A percentile compares a stretch with the other conserved stretches of the same genome.
Evolutionary conservation across 768 basidiomycete genomes (phyloP).

Genomic region (Tricholoma sp.): DNA sequence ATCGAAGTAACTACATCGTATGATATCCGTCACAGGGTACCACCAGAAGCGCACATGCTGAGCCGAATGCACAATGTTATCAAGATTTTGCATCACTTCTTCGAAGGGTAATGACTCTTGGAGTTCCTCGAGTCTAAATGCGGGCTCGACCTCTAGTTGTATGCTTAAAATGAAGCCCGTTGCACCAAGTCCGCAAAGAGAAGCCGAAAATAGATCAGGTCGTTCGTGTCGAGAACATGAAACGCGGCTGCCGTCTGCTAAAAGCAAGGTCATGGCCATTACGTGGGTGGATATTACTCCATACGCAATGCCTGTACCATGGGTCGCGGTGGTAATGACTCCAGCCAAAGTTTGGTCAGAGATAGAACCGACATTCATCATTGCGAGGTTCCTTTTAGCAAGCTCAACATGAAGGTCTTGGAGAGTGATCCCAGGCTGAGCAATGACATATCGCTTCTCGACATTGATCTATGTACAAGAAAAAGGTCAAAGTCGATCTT

Average conservation of each 20-base stretch:
- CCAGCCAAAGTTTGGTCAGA: slow-evolving; percentile 95
- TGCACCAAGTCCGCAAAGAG: slow-evolving; percentile 85
- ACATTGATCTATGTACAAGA: slow-evolving; percentile 62
- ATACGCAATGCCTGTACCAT: slow-evolving; percentile 82
- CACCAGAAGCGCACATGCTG: slow-evolving; percentile 96
- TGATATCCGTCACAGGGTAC: slow-evolving; percentile 75
- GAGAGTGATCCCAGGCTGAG: slow-evolving; percentile 77
- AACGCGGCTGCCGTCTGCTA: slow-evolving; percentile 70
- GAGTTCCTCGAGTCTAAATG: slow-evolving; percentile 75
- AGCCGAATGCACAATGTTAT: slow-evolving; percentile 52
- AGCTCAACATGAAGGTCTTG: slow-evolving; percentile 68
- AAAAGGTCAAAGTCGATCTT: slow-evolving; percentile 9
- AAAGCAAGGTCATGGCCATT: slow-evolving; percentile 65
- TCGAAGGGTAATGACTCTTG: slow-evolving; percentile 62
- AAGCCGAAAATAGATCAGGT: slow-evolving; percentile 80
- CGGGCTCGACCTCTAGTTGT: slow-evolving; percentile 72
- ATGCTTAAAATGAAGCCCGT: slow-evolving; percentile 86
- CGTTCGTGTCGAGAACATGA: slow-evolving; percentile 59
- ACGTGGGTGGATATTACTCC: slow-evolving; percentile 82
- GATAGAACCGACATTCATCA: slow-evolving; percentile 93
- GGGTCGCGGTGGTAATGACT: slow-evolving; percentile 89
- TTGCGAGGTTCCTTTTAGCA: slow-evolving; percentile 63
- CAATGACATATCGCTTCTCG: slow-evolving; percentile 62
- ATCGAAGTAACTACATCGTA: slow-evolving; percentile 70
- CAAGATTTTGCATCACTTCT: slow-evolving; percentile 52